Base-by-base conservation (phyloP, 139 green algal species). In the Chlorella sp. region DNA sequence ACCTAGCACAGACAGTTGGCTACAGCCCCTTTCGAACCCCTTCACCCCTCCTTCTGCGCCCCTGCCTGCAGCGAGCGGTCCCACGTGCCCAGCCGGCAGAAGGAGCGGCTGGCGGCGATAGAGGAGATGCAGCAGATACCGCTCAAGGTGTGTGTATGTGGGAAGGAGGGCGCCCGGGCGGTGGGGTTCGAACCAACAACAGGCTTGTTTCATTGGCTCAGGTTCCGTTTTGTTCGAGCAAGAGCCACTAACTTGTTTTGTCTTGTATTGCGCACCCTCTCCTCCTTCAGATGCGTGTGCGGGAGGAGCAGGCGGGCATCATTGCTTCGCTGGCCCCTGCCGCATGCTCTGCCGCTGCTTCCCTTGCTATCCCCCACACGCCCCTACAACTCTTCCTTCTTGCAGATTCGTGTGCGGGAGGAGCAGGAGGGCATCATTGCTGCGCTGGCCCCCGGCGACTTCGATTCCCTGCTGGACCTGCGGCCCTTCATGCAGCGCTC, bases 91-190 rank as follows among this genome's bases (percentile, higher is more conserved):
- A 48, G 68, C 26, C 48, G 37, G 39, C 84, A 80, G 30, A 30
- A 30, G 1, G 84, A 88, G 26, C 84, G 42, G 84, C 39, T 81
- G 84, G 60, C n/a, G 37, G 84, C 42, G 64, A 36, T 88, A 32
- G 68, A 88, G 30, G 84, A 88, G 68, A 88, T 88, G 84, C 39
- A 88, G 84, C 84, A 88, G 68, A 88, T 88, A 88, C 84, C 84
- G 24, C 64, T 88, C 68, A 88, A 88, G 84, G 84, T 88, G 83
- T 30, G 48, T 16, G n/a, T n/a, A n/a, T n/a, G n/a, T n/a, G n/a
- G n/a, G n/a, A n/a, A n/a, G n/a, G n/a, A n/a, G n/a, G n/a, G n/a
- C n/a, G n/a, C n/a, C n/a, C n/a, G n/a, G n/a, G n/a, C n/a, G n/a
- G n/a, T n/a, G n/a, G n/a, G n/a, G n/a, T n/a, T n/a, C n/a, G n/a